These are phyloP conservation scores for Trichoderma gracile DNA, from an alignment of 2,329 filamentous ascomycete genomes.

Conservation along the genomic window DNA sequence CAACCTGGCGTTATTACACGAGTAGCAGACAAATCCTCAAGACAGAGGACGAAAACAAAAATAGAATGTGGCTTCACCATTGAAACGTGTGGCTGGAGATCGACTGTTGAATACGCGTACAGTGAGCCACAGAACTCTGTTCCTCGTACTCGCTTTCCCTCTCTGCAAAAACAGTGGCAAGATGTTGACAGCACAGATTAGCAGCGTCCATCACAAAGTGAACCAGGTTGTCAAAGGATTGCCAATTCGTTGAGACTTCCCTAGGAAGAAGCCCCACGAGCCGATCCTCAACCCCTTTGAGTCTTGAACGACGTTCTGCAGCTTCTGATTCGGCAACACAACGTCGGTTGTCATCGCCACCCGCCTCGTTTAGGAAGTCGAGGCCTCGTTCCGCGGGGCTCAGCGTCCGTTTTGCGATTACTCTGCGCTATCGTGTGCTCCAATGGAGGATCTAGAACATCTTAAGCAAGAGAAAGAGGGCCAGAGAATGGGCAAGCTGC, in stretches of 20 bases:
- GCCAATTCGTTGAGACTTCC: not conserved
- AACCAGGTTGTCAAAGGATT: not conserved
- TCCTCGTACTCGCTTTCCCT: too few species aligned
- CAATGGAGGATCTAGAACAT: too few species aligned
- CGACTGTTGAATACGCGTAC: constrained; percentile 1
- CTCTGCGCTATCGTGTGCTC: not conserved
- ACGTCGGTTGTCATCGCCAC: not conserved
- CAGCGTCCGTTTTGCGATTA: constrained; percentile 6
- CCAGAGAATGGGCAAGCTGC: too few species aligned
- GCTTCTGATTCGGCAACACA: constrained; percentile 1
- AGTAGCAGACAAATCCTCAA: not conserved
- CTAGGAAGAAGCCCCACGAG: not conserved
- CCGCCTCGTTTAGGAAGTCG: not conserved
- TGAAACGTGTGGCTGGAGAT: not conserved
- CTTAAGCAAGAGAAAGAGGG: too few species aligned
- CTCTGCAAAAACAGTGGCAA: not conserved
- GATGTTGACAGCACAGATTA: not conserved
- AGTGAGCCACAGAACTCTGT: not conserved
- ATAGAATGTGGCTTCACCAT: constrained; percentile 11
- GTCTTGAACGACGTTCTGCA: not conserved
- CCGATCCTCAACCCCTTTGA: not conserved
- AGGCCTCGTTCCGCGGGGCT: not conserved
- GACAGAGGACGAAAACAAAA: not conserved
- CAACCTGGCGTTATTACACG: too few species aligned
- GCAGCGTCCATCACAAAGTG: too few species aligned